Evolutionary conservation across 2,329 filamentous ascomycete species (phyloP).

Genomic region (Aureobasidium vineae): DNA sequence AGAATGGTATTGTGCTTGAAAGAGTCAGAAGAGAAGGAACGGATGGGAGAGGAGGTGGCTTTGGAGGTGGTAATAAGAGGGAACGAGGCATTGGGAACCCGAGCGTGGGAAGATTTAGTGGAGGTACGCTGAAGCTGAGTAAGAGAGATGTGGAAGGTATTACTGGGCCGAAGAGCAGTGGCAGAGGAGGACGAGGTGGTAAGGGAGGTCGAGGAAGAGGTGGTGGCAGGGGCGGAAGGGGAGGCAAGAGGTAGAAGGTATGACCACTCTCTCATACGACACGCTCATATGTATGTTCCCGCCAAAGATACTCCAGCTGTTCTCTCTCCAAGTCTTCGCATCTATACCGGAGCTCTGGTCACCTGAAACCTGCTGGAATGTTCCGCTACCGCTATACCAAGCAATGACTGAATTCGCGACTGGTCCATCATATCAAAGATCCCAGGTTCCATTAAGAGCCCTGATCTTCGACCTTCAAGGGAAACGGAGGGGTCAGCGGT

Average conservation of each 20-base stretch:
- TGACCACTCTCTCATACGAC: neutral
- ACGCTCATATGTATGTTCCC: neutral
- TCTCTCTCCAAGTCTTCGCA: neutral
- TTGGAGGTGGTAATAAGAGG: conserved; percentile 40
- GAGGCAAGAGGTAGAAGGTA: conserved; percentile 2
- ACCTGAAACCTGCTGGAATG: too few relatives aligned
- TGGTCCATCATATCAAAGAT: too few relatives aligned
- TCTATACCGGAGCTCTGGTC: neutral
- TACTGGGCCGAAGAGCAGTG: conserved; percentile 25
- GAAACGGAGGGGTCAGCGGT: too few relatives aligned
- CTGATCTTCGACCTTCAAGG: too few relatives aligned
- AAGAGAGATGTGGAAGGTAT: conserved; percentile 73
- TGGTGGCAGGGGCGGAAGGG: conserved; percentile 12
- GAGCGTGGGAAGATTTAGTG: conserved; percentile 73
- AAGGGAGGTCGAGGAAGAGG: conserved; percentile 18
- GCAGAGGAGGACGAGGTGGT: conserved; percentile 24
- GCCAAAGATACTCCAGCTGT: neutral
- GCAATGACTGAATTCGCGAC: too few relatives aligned
- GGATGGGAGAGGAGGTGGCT: conserved; percentile 29
- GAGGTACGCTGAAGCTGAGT: conserved; percentile 75
- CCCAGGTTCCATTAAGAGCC: too few relatives aligned
- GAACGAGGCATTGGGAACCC: conserved; percentile 70
- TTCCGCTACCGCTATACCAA: too few relatives aligned
- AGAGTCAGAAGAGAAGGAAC: conserved; percentile 46
- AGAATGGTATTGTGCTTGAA: conserved; percentile 90